Evolutionary conservation across 805 yeast species (phyloP), one percentile per base, ranked within the genome.

Genomic region (Candida orba): DNA sequence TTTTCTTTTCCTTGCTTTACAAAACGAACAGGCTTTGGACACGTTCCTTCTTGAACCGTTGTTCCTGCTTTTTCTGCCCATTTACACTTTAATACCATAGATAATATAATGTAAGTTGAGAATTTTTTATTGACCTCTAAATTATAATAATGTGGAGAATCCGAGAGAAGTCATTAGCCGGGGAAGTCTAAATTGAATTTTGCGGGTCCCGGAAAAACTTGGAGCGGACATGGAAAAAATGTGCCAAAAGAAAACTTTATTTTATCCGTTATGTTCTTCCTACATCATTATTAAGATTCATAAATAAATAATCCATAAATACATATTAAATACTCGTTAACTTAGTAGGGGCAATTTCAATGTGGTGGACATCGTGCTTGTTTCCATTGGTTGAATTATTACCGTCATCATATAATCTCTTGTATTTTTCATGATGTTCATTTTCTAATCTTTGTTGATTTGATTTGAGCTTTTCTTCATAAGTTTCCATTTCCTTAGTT

Each of bases 11-110:
- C 71, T 45, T 34, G 59, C 57, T 52, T 66, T 67, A 53, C 73
- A 69, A 37, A 59, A 56, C 48, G 69, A 69, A 46, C 73, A 69
- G 10, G 73, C 73, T 44, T 63, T 57, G 6, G 70, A 58, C 18
- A 67, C 66, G 45, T 69, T 67, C 44, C 63, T 63, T 29, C 66
- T 22, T 10, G 45, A 37, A 17, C 17, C 12, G 17, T 18, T 18
- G 9, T 18, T 33, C 20, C 12, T 31, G 34, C 34, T 27, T 27
- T 13, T 27, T 8, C 9, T 27, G 29, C 14, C 14, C 29, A 27
- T 27, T 27, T 27, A 27, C 22, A 20, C 22, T 20, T 20, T 20
- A 20, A 20, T n/a, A n/a, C n/a, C n/a, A n/a, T n/a, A n/a, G n/a
- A n/a, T n/a, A n/a, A n/a, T n/a, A n/a, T n/a, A n/a, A n/a, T n/a